Evolutionary conservation across 202 grass and related monocot genomes (phyloP).

Genomic region (Digitaria exilis): DNA sequence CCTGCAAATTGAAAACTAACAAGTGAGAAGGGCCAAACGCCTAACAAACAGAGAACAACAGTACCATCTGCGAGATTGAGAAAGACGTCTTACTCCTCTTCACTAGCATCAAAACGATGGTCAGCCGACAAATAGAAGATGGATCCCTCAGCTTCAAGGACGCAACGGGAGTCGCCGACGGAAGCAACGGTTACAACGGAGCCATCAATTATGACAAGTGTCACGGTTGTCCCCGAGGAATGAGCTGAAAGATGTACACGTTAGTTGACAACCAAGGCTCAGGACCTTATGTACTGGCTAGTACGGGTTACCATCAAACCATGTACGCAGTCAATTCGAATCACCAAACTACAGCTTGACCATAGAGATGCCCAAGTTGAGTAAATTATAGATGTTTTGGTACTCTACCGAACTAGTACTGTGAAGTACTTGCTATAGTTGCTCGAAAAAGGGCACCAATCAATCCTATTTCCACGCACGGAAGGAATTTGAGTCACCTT

Average conservation of each 20-base stretch:
- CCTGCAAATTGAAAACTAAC: slow-evolving; percentile 43
- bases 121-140: slow-evolving; percentile 67
- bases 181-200: slow-evolving; percentile 67
- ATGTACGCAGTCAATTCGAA: not conserved
- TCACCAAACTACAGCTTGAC: not conserved
- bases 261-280: not conserved
- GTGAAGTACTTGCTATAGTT: not conserved
- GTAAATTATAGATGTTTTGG: slow-evolving; percentile 5
- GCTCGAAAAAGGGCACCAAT: not conserved
- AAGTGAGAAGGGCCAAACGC: not conserved
- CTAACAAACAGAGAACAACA: not conserved
- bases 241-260: slow-evolving; percentile 44
- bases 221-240: slow-evolving; percentile 76
- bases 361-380: not conserved
- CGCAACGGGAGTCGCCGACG: slow-evolving; percentile 67
- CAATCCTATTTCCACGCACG: not conserved
- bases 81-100: slow-evolving; percentile 64
- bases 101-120: slow-evolving; percentile 68
- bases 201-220: slow-evolving; percentile 72
- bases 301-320: not conserved
- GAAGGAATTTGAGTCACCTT: slow-evolving; percentile 48
- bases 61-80: not conserved
- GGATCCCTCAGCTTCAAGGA: slow-evolving; percentile 69
- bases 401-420: not conserved
- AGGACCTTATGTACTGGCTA: not conserved